These are phyloP conservation scores for Fusarium cyanostomum DNA, from an alignment of 2,329 filamentous ascomycete genomes.

Conservation along the genomic window DNA sequence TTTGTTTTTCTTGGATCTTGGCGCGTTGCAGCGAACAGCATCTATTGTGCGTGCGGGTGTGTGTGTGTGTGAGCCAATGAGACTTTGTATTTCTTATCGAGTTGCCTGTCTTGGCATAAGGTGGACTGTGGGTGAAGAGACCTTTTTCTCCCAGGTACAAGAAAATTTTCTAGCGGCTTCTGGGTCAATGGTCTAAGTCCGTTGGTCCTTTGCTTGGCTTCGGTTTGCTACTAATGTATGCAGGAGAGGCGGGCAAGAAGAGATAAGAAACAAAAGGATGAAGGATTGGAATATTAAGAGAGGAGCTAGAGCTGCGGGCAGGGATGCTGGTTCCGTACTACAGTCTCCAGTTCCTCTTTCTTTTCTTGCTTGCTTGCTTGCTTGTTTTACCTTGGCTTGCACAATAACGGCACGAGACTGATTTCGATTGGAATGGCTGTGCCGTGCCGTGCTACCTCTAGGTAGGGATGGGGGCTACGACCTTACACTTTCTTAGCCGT, in stretches of 20 bases:
- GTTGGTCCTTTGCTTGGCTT: no score
- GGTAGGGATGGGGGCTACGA: neutral
- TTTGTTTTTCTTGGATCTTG: constrained; percentile 15
- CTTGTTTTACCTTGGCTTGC: neutral
- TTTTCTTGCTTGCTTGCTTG: neutral
- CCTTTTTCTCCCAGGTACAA: constrained; percentile 30
- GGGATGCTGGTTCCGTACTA: no score
- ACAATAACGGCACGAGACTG: constrained; percentile 4
- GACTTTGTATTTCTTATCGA: constrained; percentile 22
- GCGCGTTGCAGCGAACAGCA: constrained; percentile 24
- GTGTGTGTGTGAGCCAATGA: constrained; percentile 11
- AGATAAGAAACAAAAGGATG: neutral
- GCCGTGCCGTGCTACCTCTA: constrained; percentile 2
- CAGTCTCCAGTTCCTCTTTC: neutral
- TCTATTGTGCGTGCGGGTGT: constrained; percentile 2
- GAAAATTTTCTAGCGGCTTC: neutral
- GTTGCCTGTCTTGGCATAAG: constrained; percentile 37
- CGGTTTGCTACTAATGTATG: neutral
- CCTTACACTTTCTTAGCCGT: neutral
- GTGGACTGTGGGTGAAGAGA: constrained; percentile 5
- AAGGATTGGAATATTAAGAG: no score
- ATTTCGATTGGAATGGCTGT: constrained; percentile 12
- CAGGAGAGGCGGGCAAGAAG: no score
- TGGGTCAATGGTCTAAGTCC: neutral
- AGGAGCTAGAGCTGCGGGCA: no score